Conservation (phyloP, 2,329 filamentous ascomycete genomes). For the Thyridium curvatum region DNA sequence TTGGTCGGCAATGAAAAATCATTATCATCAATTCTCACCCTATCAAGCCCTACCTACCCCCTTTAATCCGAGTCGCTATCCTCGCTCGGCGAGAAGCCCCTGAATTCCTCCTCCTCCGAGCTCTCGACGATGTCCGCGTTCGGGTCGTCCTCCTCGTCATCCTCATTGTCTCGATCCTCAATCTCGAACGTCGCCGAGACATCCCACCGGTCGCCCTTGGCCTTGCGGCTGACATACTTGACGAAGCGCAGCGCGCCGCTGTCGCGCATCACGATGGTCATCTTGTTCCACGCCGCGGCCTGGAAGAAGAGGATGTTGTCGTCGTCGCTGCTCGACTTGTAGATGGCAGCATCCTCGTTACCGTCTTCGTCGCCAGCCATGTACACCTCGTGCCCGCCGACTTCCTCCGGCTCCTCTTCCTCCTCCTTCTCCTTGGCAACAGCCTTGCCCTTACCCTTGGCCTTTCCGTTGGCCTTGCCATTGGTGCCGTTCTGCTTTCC, state of each 20-base stretch:
- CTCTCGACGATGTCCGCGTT: constrained; percentile 25
- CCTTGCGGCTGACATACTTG: constrained; percentile 83
- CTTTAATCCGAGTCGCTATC: constrained; percentile 26
- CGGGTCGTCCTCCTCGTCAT: constrained; percentile 21
- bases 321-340: constrained; percentile 69
- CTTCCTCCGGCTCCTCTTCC: constrained; percentile 31
- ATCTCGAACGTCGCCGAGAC: constrained; percentile 75
- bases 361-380: constrained; percentile 81
- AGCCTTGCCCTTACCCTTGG: constrained; percentile 22
- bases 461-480: constrained; percentile 16
- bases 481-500: constrained; percentile 22
- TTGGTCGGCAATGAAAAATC: too few species aligned
- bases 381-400: constrained; percentile 81
- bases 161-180: constrained; percentile 42
- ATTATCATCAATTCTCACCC: too few species aligned
- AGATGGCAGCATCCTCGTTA: constrained; percentile 70
- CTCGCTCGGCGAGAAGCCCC: constrained; percentile 44
- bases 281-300: constrained; percentile 73
- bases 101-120: constrained; percentile 49
- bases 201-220: constrained; percentile 89
- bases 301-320: constrained; percentile 62
- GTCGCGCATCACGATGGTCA: constrained; percentile 86
- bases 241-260: constrained; percentile 84
- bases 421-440: constrained; percentile 14
- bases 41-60: too few species aligned